Conservation (phyloP, 1,284 basidiomycete species). For the Earliella scabrosa region DNA sequence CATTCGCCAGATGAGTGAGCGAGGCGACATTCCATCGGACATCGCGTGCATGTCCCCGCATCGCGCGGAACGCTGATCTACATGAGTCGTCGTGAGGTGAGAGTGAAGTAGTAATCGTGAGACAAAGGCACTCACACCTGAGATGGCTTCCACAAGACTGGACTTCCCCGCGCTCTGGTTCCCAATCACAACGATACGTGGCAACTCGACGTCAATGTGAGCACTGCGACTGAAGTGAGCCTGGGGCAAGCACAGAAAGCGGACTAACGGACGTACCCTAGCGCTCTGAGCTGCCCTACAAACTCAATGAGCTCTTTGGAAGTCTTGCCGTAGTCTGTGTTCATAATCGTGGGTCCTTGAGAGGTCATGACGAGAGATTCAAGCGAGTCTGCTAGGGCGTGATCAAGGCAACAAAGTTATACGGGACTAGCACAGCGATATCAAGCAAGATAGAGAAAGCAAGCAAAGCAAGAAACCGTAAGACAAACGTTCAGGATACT, state of each 20-base stretch:
- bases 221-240: slow-evolving; percentile 18
- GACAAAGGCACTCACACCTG: slow-evolving; percentile 45
- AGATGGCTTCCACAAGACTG: slow-evolving; percentile 55
- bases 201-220: slow-evolving; percentile 32
- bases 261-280: slow-evolving; percentile 42
- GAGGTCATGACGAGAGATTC: no score
- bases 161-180: slow-evolving; percentile 46
- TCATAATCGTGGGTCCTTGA: slow-evolving; percentile 1
- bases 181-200: slow-evolving; percentile 34
- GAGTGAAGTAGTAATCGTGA: not conserved
- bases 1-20: slow-evolving; percentile 28
- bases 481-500: no score
- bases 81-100: not conserved
- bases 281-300: slow-evolving; percentile 44
- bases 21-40: slow-evolving; percentile 35
- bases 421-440: no score
- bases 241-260: not conserved
- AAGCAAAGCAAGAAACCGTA: no score
- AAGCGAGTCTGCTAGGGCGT: no score
- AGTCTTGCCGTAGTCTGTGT: slow-evolving; percentile 46
- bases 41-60: slow-evolving; percentile 31
- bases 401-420: no score
- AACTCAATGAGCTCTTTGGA: slow-evolving; percentile 53
- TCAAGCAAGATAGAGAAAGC: no score
- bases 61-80: slow-evolving; percentile 30